phyloP scores from a whole-genome alignment of 176 grass and related monocot genomes.

The Avena eriantha region DNA sequence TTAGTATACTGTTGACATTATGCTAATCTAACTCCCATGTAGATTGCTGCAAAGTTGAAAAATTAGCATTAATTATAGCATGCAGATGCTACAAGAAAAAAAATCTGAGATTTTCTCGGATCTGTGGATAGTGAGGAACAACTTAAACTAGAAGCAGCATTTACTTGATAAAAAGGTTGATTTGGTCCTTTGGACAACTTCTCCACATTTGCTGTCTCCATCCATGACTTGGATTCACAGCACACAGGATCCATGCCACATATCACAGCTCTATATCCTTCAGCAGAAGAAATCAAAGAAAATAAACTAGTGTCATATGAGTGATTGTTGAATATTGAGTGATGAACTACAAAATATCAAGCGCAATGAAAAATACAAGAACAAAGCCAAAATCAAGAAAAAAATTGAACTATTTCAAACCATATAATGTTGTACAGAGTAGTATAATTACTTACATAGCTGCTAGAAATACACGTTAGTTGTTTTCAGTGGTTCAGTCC shows the following conservation, averaged over 20 bases:
- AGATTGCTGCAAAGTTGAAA: constrained; percentile 30
- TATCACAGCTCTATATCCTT: constrained; percentile 97
- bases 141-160: constrained; percentile 22
- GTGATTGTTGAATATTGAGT: constrained; percentile 24
- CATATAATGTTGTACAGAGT: not conserved
- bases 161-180: constrained; percentile 99
- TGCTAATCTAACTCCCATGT: constrained; percentile 1
- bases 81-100: constrained; percentile 19
- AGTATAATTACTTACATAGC: not conserved
- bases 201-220: constrained; percentile 81
- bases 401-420: not conserved
- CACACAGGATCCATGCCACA: constrained; percentile 99
- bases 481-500: constrained; percentile 5
- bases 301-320: constrained; percentile 12
- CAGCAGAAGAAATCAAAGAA: constrained; percentile 40
- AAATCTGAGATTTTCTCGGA: constrained; percentile 3
- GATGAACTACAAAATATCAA: constrained; percentile 28
- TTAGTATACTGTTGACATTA: constrained; percentile 11
- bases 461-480: not conserved
- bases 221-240: constrained; percentile 96
- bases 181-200: constrained; percentile 84
- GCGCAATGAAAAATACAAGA: constrained; percentile 11
- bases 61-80: not conserved
- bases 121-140: constrained; percentile 20
- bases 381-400: not conserved